These are phyloP conservation scores for Rosa multiflora DNA, from an alignment of 306 rosid species.

Conservation along the genomic window DNA sequence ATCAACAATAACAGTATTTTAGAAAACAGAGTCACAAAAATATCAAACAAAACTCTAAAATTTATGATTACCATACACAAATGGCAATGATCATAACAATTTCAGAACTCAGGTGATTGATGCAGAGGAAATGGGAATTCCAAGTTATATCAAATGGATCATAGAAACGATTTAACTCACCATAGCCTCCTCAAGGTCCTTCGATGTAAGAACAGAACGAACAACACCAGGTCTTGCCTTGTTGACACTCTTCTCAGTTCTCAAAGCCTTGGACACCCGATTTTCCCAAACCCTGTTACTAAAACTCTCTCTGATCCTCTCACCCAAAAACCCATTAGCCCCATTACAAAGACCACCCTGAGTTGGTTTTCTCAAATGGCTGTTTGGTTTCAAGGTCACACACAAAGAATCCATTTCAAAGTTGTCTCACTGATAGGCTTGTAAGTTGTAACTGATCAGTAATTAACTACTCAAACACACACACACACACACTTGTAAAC, in stretches of 20 bases:
- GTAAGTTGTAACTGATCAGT: slow-evolving; percentile 31
- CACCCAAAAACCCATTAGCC: slow-evolving; percentile 56
- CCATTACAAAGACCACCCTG: slow-evolving; percentile 37
- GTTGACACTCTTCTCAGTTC: slow-evolving; percentile 41
- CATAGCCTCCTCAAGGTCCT: slow-evolving; percentile 42
- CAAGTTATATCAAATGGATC: slow-evolving; percentile 1
- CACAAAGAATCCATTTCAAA: slow-evolving; percentile 63
- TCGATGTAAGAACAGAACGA: slow-evolving; percentile 64
- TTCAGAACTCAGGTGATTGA: neutral
- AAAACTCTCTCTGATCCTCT: slow-evolving; percentile 47
- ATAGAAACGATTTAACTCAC: slow-evolving; percentile 43
- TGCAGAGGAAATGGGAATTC: neutral
- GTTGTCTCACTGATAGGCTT: slow-evolving; percentile 17
- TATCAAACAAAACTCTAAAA: neutral
- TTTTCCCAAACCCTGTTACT: slow-evolving; percentile 41
- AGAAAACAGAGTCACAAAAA: slow-evolving; percentile 8
- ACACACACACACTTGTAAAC: slow-evolving; percentile 13
- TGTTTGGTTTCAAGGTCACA: slow-evolving; percentile 41
- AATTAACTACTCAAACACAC: neutral
- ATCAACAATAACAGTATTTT: slow-evolving; percentile 11
- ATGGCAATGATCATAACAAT: neutral
- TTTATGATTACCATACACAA: neutral
- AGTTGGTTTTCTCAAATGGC: slow-evolving; percentile 37
- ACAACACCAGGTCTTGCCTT: slow-evolving; percentile 49
- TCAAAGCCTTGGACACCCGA: slow-evolving; percentile 32